Base-by-base conservation (phyloP, 345 rosid genomes). In the Heritiera fomes region DNA sequence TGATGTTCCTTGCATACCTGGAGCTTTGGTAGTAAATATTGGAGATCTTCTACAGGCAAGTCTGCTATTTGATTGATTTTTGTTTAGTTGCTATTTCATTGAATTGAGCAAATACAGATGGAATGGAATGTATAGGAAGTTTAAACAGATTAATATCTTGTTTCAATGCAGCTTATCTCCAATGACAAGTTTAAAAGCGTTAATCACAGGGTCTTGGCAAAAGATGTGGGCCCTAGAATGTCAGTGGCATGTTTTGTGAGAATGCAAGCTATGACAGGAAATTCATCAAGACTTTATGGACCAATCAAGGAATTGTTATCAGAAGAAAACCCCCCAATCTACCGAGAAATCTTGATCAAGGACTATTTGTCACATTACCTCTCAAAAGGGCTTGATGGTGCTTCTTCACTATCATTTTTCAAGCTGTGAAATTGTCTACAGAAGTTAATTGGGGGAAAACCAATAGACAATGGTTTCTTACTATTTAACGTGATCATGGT, bases 121-220 rank as follows among this genome's bases (percentile, higher is more conserved):
- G 14, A 23, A 20, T 59, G 64, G 9, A 23, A 23, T 34, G 28
- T 23, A 23, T 23, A 9, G 3, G 6, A 59, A 23, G 7, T 20
- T 8, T 58, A n/a, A 58, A 20, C 30, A 58, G 64, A 59, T 59
- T 9, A 23, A 23, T 59, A 20, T 59, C 63, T 23, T 61, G 65
- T 61, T 61, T 10, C 17, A 11, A 28, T 75, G 56, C 82, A 88
- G 91, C 87, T 88, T 67, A 59, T 86, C 9, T 82, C 89, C 23
- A 86, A 86, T 18, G 87, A 80, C 74, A 85, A 79, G 66, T 85
- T 88, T 74, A 77, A 73, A 60, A 88, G 91, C 38, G 77, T 76
- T 13, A 81, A 82, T 80, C 89, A 88, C 30, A 49, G 86, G 38
- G 91, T 86, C 20, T 30, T 88, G 78, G 89, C 89, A 10, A 86